Percentiles rank a stretch among this genome's conserved stretches.
Evolutionary conservation across 1,284 basidiomycete species (phyloP).

Genomic region (Cryptococcus sp.): DNA sequence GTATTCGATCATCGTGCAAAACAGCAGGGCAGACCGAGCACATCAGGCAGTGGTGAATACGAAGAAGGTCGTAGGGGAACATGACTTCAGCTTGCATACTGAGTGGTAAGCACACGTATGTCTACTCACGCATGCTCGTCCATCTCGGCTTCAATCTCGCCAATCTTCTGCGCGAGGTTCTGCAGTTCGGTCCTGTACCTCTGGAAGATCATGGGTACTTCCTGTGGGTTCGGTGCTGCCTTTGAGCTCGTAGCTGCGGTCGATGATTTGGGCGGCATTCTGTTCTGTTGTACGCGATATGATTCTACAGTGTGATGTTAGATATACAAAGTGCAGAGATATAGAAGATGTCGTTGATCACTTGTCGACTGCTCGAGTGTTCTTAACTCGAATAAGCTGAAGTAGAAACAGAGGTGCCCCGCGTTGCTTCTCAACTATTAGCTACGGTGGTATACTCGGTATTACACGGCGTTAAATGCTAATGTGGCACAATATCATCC

Average conservation of each 20-base stretch:
- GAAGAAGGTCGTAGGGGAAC: background rate
- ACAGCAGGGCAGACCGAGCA: background rate
- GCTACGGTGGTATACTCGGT: background rate
- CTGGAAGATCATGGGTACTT: constrained; percentile 48
- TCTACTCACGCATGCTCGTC: constrained; percentile 72
- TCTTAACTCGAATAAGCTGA: background rate
- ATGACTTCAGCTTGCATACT: background rate
- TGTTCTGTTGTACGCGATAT: too few species aligned
- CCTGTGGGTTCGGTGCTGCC: constrained; percentile 33
- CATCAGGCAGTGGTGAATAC: background rate
- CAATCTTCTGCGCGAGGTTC: constrained; percentile 82
- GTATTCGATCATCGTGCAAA: constrained; percentile 1
- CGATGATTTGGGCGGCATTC: constrained; percentile 45
- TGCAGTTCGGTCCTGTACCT: constrained; percentile 79
- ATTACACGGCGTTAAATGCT: background rate
- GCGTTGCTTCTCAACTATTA: background rate
- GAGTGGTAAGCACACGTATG: background rate
- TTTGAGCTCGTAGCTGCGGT: constrained; percentile 6
- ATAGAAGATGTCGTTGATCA: too few species aligned
- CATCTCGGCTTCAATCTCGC: constrained; percentile 87
- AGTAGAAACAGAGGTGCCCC: background rate
- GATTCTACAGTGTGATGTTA: too few species aligned
- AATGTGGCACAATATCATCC: constrained; percentile 11
- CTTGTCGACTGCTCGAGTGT: background rate
- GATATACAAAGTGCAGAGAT: background rate